phyloP scores from a whole-genome alignment of 2,329 filamentous ascomycete genomes.

The Aspergillus sp. region DNA sequence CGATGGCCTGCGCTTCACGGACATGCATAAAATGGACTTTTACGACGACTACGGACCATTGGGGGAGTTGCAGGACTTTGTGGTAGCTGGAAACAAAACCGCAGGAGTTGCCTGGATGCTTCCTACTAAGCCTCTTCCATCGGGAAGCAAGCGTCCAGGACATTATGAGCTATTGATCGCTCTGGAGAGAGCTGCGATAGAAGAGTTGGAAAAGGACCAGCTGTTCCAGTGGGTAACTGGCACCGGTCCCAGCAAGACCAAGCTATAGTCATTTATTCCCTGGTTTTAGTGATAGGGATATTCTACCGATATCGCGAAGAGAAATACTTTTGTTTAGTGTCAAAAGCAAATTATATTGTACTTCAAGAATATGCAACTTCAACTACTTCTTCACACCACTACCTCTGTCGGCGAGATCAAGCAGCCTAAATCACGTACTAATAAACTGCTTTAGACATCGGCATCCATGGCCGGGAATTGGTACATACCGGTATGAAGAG shows the following conservation, averaged over 20 bases:
- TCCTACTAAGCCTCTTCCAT: background rate
- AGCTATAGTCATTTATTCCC: background rate
- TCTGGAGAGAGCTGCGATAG: background rate
- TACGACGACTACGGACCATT: background rate
- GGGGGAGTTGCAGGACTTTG: background rate
- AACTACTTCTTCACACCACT: no score
- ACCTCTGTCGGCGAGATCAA: no score
- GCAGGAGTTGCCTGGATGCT: background rate
- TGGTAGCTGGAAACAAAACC: background rate
- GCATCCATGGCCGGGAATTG: no score
- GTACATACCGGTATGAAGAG: no score
- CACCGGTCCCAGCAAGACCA: background rate
- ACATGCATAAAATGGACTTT: background rate
- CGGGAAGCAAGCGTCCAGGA: background rate
- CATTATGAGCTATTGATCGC: background rate
- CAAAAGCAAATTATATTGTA: no score
- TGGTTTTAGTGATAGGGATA: no score
- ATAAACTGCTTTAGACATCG: no score
- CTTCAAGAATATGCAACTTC: no score
- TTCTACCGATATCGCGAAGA: no score
- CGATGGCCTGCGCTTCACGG: background rate
- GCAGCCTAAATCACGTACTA: no score
- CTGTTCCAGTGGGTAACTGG: background rate
- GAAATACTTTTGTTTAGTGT: accelerated
- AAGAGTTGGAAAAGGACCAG: background rate